Evolutionary conservation across 2,329 filamentous ascomycete genomes (phyloP).

Genomic region (Lachnellula arida): DNA sequence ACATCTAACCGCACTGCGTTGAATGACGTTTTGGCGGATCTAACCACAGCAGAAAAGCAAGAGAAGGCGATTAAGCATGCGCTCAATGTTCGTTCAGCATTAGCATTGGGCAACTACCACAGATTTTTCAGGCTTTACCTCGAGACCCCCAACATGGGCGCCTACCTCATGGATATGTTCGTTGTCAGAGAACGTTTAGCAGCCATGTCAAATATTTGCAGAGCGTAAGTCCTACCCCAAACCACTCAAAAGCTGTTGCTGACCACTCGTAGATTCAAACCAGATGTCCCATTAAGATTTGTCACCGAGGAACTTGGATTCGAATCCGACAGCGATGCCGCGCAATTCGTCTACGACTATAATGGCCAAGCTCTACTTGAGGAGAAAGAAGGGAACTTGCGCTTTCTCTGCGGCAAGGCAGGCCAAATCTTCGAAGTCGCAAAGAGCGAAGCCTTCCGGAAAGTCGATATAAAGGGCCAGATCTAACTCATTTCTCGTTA

Average conservation of each 20-base stretch:
- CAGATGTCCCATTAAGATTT: conserved; percentile 81
- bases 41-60: conserved; percentile 95
- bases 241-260: conserved; percentile 34
- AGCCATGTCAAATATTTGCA: conserved; percentile 88
- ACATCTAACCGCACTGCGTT: conserved; percentile 97
- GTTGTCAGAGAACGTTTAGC: conserved; percentile 87
- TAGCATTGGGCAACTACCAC: conserved; percentile 94
- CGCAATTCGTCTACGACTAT: conserved; percentile 83
- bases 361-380: conserved; percentile 71
- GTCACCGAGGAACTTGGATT: conserved; percentile 95
- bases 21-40: conserved; percentile 97
- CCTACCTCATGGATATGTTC: conserved; percentile 99
- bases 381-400: conserved; percentile 68
- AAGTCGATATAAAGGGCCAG: conserved; percentile 96
- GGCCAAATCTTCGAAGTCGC: conserved; percentile 68
- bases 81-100: conserved; percentile 80
- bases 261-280: conserved; percentile 73
- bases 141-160: conserved; percentile 92
- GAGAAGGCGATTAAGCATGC: conserved; percentile 84
- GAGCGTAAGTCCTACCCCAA: conserved; percentile 64
- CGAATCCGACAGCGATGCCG: conserved; percentile 84
- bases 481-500: conserved; percentile 49
- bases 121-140: conserved; percentile 96
- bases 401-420: conserved; percentile 71
- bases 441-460: conserved; percentile 69